phyloP scores from a whole-genome alignment of 495 filamentous ascomycete genomes.

The Opeltia flavorubescens region DNA sequence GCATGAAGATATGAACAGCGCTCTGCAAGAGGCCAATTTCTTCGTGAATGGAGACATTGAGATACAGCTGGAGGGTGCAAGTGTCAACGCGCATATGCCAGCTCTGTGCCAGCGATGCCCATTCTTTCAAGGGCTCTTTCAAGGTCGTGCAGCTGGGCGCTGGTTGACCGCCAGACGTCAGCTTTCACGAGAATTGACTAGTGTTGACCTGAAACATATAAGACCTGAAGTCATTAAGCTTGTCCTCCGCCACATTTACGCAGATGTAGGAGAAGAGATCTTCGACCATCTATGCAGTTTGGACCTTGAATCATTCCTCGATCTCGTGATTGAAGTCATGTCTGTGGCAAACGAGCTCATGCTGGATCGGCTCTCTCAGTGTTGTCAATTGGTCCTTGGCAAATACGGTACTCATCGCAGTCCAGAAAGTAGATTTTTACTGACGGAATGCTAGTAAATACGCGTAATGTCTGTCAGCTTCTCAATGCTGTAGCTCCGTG shows the following conservation, averaged over 20 bases:
- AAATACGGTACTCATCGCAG: conserved; percentile 54
- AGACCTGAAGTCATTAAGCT: conserved; percentile 55
- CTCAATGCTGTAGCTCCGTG: conserved; percentile 74
- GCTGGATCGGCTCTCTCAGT: conserved; percentile 78
- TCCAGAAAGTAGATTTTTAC: conserved; percentile 10
- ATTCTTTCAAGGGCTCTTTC: conserved; percentile 82
- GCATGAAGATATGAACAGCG: conserved; percentile 50
- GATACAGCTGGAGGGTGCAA: conserved; percentile 55
- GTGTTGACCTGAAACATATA: conserved; percentile 75
- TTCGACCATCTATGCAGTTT: conserved; percentile 63
- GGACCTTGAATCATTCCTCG: conserved; percentile 68
- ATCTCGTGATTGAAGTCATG: conserved; percentile 85
- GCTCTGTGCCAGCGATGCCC: conserved; percentile 75
- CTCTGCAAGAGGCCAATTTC: conserved; percentile 51
- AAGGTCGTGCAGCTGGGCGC: conserved; percentile 65
- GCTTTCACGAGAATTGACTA: conserved; percentile 33
- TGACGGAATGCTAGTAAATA: conserved; percentile 42
- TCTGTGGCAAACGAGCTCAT: conserved; percentile 85
- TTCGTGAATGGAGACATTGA: conserved; percentile 63
- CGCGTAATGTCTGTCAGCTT: conserved; percentile 71
- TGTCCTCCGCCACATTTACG: conserved; percentile 72
- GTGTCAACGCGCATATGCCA: conserved; percentile 56
- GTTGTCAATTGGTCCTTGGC: conserved; percentile 82
- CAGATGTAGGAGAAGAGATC: conserved; percentile 63
- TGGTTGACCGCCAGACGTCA: conserved; percentile 66